phyloP scores from a whole-genome alignment of 2,329 filamentous ascomycete species.

The Fusarium bactridioides region DNA sequence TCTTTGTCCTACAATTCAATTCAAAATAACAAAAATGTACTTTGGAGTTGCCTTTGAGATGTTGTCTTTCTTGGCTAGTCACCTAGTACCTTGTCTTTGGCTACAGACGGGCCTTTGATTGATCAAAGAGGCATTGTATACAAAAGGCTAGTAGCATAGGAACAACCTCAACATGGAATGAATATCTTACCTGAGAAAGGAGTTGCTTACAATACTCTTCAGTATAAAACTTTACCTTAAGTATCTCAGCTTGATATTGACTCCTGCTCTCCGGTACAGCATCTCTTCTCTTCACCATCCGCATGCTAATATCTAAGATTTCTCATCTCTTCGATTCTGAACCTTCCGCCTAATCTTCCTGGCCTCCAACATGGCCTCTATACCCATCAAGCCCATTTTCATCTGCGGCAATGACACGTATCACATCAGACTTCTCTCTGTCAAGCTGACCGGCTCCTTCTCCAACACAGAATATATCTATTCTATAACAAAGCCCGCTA shows the following conservation, averaged over 20 bases:
- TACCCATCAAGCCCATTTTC: not conserved
- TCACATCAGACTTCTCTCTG: not conserved
- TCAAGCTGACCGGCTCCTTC: not conserved
- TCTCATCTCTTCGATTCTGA: not conserved
- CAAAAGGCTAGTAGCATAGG: not conserved
- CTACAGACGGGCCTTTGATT: not conserved
- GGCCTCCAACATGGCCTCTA: not conserved
- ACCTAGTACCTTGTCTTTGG: not conserved
- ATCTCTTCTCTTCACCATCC: not conserved
- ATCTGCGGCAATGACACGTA: not conserved
- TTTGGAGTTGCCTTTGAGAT: not conserved
- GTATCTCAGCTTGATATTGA: not conserved
- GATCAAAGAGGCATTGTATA: not conserved
- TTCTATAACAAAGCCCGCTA: not conserved
- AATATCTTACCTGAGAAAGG: fast-evolving
- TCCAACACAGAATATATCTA: not conserved
- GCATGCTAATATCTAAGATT: too few relatives aligned
- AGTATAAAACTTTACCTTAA: not conserved
- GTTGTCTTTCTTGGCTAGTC: not conserved
- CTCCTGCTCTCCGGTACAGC: not conserved
- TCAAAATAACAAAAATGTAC: not conserved
- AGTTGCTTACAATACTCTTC: too few relatives aligned
- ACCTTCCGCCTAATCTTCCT: fast-evolving
- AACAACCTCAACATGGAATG: not conserved
- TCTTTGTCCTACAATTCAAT: not conserved